A percentile compares a stretch with the other conserved stretches of the same genome.
Evolutionary conservation across 2,329 filamentous ascomycete species (phyloP).

Genomic region (Ascochyta pisi): DNA sequence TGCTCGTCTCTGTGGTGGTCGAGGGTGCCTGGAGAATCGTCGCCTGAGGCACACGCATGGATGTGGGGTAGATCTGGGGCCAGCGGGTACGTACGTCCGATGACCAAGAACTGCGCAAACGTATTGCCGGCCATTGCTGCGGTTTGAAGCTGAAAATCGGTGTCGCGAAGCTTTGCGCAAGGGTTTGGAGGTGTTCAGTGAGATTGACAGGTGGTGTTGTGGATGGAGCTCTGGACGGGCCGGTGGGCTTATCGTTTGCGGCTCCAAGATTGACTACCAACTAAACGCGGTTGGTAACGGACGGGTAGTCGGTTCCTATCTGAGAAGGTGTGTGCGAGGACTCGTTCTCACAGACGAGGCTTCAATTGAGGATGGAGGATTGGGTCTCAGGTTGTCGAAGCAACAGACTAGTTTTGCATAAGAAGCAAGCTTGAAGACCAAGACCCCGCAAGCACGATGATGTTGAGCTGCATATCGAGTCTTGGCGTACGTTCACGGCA

Average conservation of each 20-base stretch:
- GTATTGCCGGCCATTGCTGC: slow-evolving; percentile 56
- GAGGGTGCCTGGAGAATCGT: not conserved
- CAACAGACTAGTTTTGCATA: not conserved
- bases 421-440: slow-evolving; percentile 5
- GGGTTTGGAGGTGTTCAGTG: slow-evolving; percentile 3
- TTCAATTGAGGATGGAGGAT: not conserved
- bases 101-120: slow-evolving; percentile 96
- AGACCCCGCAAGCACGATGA: slow-evolving; percentile 13
- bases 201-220: slow-evolving; percentile 19
- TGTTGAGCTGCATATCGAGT: slow-evolving; percentile 10
- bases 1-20: too few relatives aligned
- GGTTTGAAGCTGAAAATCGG: slow-evolving; percentile 1
- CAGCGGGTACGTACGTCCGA: slow-evolving; percentile 84
- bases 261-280: slow-evolving; percentile 12
- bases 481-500: not conserved
- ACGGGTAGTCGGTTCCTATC: slow-evolving; percentile 6
- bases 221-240: slow-evolving; percentile 24
- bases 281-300: slow-evolving; percentile 19
- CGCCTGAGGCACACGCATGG: not conserved
- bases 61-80: slow-evolving; percentile 6
- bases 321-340: slow-evolving; percentile 35
- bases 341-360: slow-evolving; percentile 15
- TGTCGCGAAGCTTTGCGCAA: slow-evolving; percentile 17
- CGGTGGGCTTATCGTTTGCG: slow-evolving; percentile 33
- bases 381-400: not conserved